Evolutionary conservation across 1,284 basidiomycete genomes (phyloP).

Genomic region (Coniophora puteana): DNA sequence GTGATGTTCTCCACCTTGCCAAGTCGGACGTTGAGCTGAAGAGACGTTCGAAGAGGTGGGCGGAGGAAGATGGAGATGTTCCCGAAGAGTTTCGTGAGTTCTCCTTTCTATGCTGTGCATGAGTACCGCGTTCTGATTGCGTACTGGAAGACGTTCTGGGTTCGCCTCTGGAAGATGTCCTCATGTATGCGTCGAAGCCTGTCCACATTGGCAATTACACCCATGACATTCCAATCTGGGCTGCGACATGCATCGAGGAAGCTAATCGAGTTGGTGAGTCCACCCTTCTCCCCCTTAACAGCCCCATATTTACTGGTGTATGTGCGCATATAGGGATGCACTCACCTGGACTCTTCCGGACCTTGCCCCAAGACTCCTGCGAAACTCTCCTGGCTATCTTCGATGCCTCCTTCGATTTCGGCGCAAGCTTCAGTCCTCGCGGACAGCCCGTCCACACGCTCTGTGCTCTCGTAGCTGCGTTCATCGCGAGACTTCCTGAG

Average conservation of each 20-base stretch:
- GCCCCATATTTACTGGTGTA: neutral
- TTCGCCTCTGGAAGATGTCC: constrained; percentile 39
- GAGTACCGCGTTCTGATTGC: neutral
- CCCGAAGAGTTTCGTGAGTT: constrained; percentile 25
- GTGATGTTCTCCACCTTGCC: constrained; percentile 19
- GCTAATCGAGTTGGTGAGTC: constrained; percentile 50
- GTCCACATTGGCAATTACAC: constrained; percentile 48
- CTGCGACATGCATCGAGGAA: constrained; percentile 59
- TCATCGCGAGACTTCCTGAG: constrained; percentile 51
- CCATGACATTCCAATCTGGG: constrained; percentile 51
- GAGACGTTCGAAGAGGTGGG: constrained; percentile 21
- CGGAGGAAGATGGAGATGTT: constrained; percentile 21
- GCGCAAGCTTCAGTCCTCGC: constrained; percentile 35
- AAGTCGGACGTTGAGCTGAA: constrained; percentile 17
- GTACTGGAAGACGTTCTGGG: constrained; percentile 46
- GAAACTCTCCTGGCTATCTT: constrained; percentile 33
- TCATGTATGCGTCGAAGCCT: constrained; percentile 41
- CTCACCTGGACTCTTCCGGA: constrained; percentile 45
- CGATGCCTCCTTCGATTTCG: constrained; percentile 27
- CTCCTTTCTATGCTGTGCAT: neutral
- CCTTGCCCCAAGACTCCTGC: constrained; percentile 31
- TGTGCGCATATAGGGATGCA: constrained; percentile 34
- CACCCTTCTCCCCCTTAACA: too few relatives aligned
- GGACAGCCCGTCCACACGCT: constrained; percentile 54
- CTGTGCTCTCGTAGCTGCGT: constrained; percentile 56